Conservation (phyloP, 768 basidiomycete species). For the Mycena filopes region DNA sequence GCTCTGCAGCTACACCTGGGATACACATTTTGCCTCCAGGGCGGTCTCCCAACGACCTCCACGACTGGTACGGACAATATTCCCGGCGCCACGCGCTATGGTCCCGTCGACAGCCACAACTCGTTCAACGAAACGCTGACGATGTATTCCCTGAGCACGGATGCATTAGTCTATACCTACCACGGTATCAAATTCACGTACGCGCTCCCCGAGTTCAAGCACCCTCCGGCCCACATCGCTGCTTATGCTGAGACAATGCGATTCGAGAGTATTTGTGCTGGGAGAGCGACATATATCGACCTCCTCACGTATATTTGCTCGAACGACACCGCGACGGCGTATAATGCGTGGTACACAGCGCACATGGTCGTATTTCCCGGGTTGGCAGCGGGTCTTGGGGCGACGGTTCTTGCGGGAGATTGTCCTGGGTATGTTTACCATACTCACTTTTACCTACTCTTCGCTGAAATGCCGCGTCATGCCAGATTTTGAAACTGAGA, state of each 20-base stretch:
- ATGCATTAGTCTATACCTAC: not conserved
- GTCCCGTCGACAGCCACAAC: not conserved
- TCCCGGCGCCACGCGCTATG: not conserved
- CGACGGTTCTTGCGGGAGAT: not conserved
- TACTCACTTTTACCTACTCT: no score
- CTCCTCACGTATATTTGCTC: not conserved
- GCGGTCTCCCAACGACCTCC: not conserved
- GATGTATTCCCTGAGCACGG: not conserved
- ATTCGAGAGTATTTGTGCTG: not conserved
- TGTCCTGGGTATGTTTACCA: no score
- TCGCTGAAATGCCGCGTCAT: no score
- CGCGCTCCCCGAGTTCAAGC: not conserved
- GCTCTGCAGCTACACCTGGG: not conserved
- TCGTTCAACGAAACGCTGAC: constrained; percentile 3
- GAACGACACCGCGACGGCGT: not conserved
- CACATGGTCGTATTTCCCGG: not conserved
- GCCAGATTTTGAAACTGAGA: no score
- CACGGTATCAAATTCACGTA: not conserved
- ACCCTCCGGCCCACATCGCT: not conserved
- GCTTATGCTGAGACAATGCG: constrained; percentile 3
- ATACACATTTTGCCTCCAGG: not conserved
- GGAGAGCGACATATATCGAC: not conserved
- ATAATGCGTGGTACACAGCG: not conserved
- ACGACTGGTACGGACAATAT: not conserved
- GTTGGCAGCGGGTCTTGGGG: not conserved